Percentiles rank a stretch among this genome's conserved stretches.
These are phyloP conservation scores for Furcasterigmium sp. DNA, from an alignment of 2,329 filamentous ascomycete genomes.

Conservation along the genomic window DNA sequence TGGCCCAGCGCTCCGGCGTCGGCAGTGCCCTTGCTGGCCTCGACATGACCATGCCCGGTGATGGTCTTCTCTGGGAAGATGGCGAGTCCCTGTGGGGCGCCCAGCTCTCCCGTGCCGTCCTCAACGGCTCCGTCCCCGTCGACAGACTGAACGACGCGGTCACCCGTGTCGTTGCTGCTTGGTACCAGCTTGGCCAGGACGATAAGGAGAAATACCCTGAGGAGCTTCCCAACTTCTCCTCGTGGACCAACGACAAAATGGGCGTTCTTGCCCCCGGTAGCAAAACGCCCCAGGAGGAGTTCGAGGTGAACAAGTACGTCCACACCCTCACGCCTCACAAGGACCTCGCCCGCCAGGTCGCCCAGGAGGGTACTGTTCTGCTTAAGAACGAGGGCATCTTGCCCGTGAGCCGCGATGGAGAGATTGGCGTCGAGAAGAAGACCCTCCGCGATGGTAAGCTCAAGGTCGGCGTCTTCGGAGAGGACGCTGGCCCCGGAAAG, in stretches of 20 bases:
- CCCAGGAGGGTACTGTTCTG: slow-evolving; percentile 52
- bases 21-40: slow-evolving; percentile 56
- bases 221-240: slow-evolving; percentile 73
- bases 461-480: slow-evolving; percentile 46
- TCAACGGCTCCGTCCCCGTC: slow-evolving; percentile 81
- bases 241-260: slow-evolving; percentile 57
- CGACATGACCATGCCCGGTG: slow-evolving; percentile 68
- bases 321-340: slow-evolving; percentile 51
- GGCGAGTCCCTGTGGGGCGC: slow-evolving; percentile 78
- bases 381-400: slow-evolving; percentile 57
- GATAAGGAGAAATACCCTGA: slow-evolving; percentile 62
- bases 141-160: slow-evolving; percentile 85
- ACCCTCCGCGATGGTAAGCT: slow-evolving; percentile 28
- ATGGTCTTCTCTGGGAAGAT: slow-evolving; percentile 59
- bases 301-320: slow-evolving; percentile 64
- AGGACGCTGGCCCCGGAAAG: slow-evolving; percentile 41
- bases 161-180: slow-evolving; percentile 78
- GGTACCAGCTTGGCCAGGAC: slow-evolving; percentile 84
- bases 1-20: slow-evolving; percentile 55
- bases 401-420: slow-evolving; percentile 33
- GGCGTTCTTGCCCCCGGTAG: slow-evolving; percentile 52
- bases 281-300: slow-evolving; percentile 24
- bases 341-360: slow-evolving; percentile 45
- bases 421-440: slow-evolving; percentile 11
- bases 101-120: slow-evolving; percentile 71